Percentiles rank a stretch among this genome's conserved stretches.
Evolutionary conservation across 441 rosid genomes (phyloP).

Genomic region (Omphalea diandra): DNA sequence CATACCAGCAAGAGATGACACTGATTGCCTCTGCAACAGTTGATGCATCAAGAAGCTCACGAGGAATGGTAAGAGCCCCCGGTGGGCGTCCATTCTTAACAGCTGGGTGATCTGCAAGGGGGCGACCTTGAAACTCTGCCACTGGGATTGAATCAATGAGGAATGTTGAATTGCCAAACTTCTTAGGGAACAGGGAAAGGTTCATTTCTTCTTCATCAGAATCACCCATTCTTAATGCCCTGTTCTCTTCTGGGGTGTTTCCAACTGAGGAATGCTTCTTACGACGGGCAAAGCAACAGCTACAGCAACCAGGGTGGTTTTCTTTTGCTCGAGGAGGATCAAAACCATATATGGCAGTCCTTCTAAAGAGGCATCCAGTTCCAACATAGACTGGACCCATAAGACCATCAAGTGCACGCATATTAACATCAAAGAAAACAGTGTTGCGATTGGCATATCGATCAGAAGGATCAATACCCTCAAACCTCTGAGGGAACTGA

Average conservation of each 20-base stretch:
- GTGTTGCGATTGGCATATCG: conserved; percentile 78
- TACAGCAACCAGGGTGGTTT: conserved; percentile 73
- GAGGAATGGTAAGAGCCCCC: conserved; percentile 59
- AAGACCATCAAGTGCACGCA: conserved; percentile 81
- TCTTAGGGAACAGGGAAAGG: background rate
- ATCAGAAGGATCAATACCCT: conserved; percentile 76
- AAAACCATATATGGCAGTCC: conserved; percentile 73
- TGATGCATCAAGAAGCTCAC: conserved; percentile 52
- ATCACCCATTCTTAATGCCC: too few relatives aligned
- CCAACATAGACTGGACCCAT: conserved; percentile 89
- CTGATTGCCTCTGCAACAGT: conserved; percentile 80
- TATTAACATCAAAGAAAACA: conserved; percentile 84
- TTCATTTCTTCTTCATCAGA: background rate
- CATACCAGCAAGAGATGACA: conserved; percentile 83
- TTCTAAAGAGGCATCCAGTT: conserved; percentile 78
- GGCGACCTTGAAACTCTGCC: background rate
- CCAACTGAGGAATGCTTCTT: conserved; percentile 16
- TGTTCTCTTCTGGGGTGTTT: background rate
- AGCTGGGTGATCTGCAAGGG: background rate
- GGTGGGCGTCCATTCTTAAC: conserved; percentile 60
- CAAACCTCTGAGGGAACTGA: conserved; percentile 87
- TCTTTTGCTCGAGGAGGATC: conserved; percentile 71
- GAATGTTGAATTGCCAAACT: background rate
- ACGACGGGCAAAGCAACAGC: conserved; percentile 44
- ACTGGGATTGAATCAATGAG: background rate